Evolutionary conservation across 1,139 yeast genomes (phyloP).

Genomic region (Sugiyamaella grinbergsii): DNA sequence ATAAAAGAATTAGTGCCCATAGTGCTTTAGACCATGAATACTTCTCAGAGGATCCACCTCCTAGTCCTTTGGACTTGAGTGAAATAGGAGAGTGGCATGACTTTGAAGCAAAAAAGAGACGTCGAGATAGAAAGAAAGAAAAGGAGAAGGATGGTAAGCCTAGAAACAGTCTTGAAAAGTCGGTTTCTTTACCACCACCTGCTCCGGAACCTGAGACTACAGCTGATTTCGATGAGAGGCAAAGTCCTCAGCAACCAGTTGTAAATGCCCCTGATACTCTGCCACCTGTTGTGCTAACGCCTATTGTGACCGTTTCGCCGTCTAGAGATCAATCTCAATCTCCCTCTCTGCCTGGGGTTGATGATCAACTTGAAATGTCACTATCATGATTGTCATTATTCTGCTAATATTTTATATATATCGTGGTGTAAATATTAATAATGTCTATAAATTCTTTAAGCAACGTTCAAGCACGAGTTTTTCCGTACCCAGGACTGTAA

Average conservation of each 20-base stretch:
- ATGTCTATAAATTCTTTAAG: slow-evolving; percentile 10
- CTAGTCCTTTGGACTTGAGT: slow-evolving; percentile 54
- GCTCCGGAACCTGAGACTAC: slow-evolving; percentile 5
- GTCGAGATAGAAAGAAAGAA: slow-evolving; percentile 57
- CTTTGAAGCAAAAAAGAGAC: slow-evolving; percentile 85
- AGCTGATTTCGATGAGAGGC: not conserved
- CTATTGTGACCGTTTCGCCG: not conserved
- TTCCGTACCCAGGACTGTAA: slow-evolving; percentile 40
- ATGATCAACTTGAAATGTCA: too few species aligned
- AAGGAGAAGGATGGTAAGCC: slow-evolving; percentile 44
- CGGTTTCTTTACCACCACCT: slow-evolving; percentile 7
- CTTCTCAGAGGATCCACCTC: slow-evolving; percentile 68
- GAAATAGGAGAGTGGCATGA: slow-evolving; percentile 93
- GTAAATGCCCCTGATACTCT: not conserved
- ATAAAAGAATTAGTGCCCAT: slow-evolving; percentile 59
- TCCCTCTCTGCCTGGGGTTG: too few species aligned
- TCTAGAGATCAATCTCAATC: not conserved
- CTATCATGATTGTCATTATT: not conserved
- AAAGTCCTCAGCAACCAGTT: not conserved
- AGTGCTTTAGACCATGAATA: slow-evolving; percentile 67
- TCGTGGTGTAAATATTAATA: not conserved
- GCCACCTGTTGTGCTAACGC: too few species aligned
- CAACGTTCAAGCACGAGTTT: slow-evolving; percentile 38
- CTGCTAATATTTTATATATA: slow-evolving; percentile 7
- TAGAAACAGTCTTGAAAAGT: slow-evolving; percentile 13